Evolutionary conservation across 192 early-diverging fungal genomes (phyloP), one percentile per base, ranked within the genome.

Genomic region (Podila verticillata): DNA sequence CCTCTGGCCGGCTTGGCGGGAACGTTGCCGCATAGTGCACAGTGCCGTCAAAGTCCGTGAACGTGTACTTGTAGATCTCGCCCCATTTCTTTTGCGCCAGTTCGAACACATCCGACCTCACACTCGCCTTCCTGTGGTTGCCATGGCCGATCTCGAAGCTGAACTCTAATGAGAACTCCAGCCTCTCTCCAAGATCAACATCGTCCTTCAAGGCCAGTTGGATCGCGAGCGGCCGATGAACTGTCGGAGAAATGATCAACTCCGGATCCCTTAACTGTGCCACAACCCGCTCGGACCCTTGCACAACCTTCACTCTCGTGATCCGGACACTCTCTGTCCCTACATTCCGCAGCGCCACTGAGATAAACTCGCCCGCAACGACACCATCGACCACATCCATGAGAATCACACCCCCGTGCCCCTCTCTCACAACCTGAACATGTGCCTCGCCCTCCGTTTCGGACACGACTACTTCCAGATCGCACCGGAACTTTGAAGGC

Each of bases 61-160:
- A 92, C 0, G 93, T 94, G 48, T 92, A 90, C 48, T 87, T 89
- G 78, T 91, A 94, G 1, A 74, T 66, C 7, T 92, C 87, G 4
- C 84, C 87, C 72, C 83, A 89, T 51, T 17, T 72, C 32, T 73
- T 47, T 28, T 64, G 29, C 15, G 61, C 47, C 19, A 92, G 61
- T 5, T 1, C 28, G 2, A 81, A 57, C 15, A 28, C 7, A 28
- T 74, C 47, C 2, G 74, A 75, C 22, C 32, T 56, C 22, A 74
- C 39, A 32, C 3, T 57, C 30, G 24, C 61, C 15, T 10, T 57
- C 15, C 19, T 10, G 7, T 35, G 19, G 26, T 35, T 29, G 20
- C 13, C n/a, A n/a, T n/a, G n/a, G n/a, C n/a, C 19, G n/a, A 65
- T 54, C 31, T 22, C 39, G 19, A 71, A 22, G 5, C 57, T 47